Base-by-base conservation (phyloP, 805 yeast species). In the Saturnispora silvae region DNA sequence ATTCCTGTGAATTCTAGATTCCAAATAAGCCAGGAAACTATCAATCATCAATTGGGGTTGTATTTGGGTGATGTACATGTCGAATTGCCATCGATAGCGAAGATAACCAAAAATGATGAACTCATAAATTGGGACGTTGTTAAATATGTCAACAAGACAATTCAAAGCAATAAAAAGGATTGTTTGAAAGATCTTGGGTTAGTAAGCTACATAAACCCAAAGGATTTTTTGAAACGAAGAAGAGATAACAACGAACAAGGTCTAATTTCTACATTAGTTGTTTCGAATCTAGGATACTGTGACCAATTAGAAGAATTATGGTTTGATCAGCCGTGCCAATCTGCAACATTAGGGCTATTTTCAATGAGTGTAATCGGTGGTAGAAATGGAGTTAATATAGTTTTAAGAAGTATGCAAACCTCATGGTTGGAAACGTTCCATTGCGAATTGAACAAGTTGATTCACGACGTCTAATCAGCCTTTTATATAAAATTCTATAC, bases 401-500 rank as follows among this genome's bases (percentile, higher is more conserved):
- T 33, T 16, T 10, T 33, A 17, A 28, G 33, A 32, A 19, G 33
- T 17, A 33, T 37, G 35, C 18, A 24, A 13, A 8, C 9, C 23
- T 13, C 20, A 23, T 43, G 42, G 44, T 31, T 43, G 10, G 30
- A 31, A 3, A 17, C 30, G 5, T 43, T 40, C 28, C 29, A 30
- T n/a, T 31, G 28, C 11, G 26, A 24, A 19, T 15, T 43, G 17
- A 35, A 31, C 30, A 22, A 8, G 24, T n/a, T n/a, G n/a, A n/a
- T n/a, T n/a, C n/a, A n/a, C n/a, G n/a, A n/a, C n/a, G n/a, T n/a
- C n/a, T n/a, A n/a, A n/a, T n/a, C n/a, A n/a, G n/a, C n/a, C n/a
- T n/a, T n/a, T n/a, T n/a, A n/a, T n/a, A n/a, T n/a, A n/a, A 31
- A 51, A 49, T 35, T 54, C 59, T 4, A 39, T 14, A 13, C 40